Evolutionary conservation across 2,329 filamentous ascomycete genomes (phyloP), one percentile per base, ranked within the genome.

Genomic region (Aureobasidium sp.): DNA sequence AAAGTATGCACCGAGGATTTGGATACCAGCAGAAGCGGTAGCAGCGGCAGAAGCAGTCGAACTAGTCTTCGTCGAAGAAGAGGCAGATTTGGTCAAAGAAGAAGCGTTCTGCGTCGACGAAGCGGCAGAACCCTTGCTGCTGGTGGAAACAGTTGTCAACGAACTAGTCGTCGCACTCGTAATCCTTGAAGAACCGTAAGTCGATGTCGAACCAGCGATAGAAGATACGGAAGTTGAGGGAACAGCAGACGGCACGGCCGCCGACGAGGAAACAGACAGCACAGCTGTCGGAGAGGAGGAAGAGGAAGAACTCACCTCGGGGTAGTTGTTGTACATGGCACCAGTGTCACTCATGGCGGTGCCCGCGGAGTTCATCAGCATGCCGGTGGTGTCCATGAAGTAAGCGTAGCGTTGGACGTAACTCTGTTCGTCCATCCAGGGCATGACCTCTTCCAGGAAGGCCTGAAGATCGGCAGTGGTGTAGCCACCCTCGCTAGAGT

Each of bases 361-460:
- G 3, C 61, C 61, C 53, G 57, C 50, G 10, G 37, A 39, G 22
- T 57, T 58, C 42, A 66, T 59, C 45, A 67, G 48, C 32, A 58
- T 58, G 1, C 64, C 66, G 1, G 66, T 59, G 12, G 58, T 45
- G 21, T 64, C 64, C 53, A 60, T 60, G 52, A 66, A 66, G 57
- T 60, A 66, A 5, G 60, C 59, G 56, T 74, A 74, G 8, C 69
- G 59, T 45, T 68, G 66, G 14, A 75, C 64, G 52, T 64, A 68
- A 21, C 57, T 44, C 32, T 64, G 61, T 8, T 56, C 57, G 54
- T 74, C 71, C 47, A 74, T 60, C 62, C 66, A 73, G 0, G 64
- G 61, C 49, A 72, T 68, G 56, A 76, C 70, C 8, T 69, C 62
- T 52, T 64, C 54, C 55, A 84, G 65, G 70, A 81, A 82, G 24